Base-by-base conservation (phyloP, 2,329 filamentous ascomycete species). In the Fusarium sp. region DNA sequence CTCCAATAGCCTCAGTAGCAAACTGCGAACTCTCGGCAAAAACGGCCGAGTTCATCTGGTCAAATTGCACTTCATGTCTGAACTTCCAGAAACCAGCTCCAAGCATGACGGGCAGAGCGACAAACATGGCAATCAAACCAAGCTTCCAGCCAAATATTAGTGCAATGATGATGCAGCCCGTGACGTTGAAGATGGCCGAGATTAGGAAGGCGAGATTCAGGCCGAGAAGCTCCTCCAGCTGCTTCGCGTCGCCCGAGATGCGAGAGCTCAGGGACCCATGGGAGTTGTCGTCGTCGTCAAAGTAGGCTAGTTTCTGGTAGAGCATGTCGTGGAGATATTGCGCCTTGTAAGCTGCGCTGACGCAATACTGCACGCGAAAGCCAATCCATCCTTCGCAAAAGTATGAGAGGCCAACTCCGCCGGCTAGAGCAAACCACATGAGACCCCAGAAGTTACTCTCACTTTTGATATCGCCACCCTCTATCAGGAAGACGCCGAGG, bases 1-100 rank as follows among this genome's bases (percentile, higher is more conserved):
- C 90, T 2, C 88, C 86, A 5, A 92, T 89, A 2, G 90, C 88
- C 75, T 93, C 91, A 0, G 89, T 86, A 1, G 90, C 90, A 68
- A 92, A 92, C 67, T 91, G 86, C 0, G 90, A 90, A 72, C 89
- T 92, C 43, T 89, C 86, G 10, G 85, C 84, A 76, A 92, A 92
- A 0, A 91, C 87, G 2, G 83, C 84, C 2, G 88, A 84, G 52
- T 90, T 92, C 82, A 90, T 86, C 50, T 85, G 81, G 52, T 91
- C 89, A 41, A 92, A 90, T 59, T 89, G 84, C 13, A 86, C 78
- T 75, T 90, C 88, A 2, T 88, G 83, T 16, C 84, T 81, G 37
- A 89, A 80, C 66, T 79, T 80, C 77, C 79, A 83, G 80, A 63
- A 73, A 0, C 84, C 84, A 1, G 84, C 76, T 1, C 66, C 69